Evolutionary conservation across 176 grass and related monocot species (phyloP).

Genomic region (Typha latifolia): DNA sequence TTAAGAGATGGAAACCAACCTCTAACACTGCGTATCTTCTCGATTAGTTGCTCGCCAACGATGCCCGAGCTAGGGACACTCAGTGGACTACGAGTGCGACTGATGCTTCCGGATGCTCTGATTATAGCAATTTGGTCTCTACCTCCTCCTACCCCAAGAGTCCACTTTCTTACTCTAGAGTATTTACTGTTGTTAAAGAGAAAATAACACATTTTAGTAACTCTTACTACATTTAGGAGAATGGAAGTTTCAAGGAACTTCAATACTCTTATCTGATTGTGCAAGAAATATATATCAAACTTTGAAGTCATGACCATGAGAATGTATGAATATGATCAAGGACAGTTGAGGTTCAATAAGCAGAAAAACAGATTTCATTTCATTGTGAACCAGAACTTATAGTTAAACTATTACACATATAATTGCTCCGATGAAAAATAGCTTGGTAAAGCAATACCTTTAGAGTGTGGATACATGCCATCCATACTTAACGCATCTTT

Average conservation of each 20-base stretch:
- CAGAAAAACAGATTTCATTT: no score
- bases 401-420: no score
- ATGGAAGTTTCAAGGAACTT: background rate
- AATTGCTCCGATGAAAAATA: no score
- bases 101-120: slow-evolving; percentile 87
- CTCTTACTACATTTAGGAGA: background rate
- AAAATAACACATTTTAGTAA: slow-evolving; percentile 10
- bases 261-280: background rate
- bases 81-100: slow-evolving; percentile 49
- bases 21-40: slow-evolving; percentile 83
- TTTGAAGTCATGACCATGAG: background rate
- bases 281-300: background rate
- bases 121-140: slow-evolving; percentile 76
- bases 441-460: no score
- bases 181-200: slow-evolving; percentile 58
- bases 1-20: slow-evolving; percentile 24
- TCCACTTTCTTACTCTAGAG: slow-evolving; percentile 75
- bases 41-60: slow-evolving; percentile 75
- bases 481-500: no score
- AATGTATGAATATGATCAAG: background rate
- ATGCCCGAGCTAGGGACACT: slow-evolving; percentile 65
- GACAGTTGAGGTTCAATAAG: no score
- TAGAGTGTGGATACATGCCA: no score
- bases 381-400: no score
- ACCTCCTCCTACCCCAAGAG: slow-evolving; percentile 74